Base-by-base conservation (phyloP, 345 rosid genomes). In the Eucalyptus pauciflora region DNA sequence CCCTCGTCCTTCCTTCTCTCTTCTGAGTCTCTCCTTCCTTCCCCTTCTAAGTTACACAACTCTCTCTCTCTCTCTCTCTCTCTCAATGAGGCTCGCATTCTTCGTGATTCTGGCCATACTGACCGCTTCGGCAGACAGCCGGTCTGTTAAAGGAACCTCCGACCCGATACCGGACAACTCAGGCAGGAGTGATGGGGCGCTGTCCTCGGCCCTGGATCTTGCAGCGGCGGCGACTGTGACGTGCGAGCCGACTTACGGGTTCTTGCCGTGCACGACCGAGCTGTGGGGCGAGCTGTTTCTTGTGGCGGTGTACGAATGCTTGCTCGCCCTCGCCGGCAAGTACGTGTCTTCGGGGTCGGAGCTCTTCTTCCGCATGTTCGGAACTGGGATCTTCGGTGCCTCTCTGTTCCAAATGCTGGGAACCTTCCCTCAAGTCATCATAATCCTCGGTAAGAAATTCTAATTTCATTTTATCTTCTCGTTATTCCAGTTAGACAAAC, bases 281-380 rank as follows among this genome's bases (percentile, higher is more conserved):
- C 71, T 94, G 4, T 94, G 95, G 96, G 96, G 94, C 13, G 81
- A 94, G 81, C 91, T 93, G 52, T 94, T 93, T 89, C 89, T 94
- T 10, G 17, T 94, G 60, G 86, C 91, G 33, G 90, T 93, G 6
- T 94, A 94, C 22, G 94, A 93, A 91, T 92, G 88, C 88, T 83
- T 94, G 91, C 88, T 93, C 13, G 88, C 91, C 16, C 91, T 90
- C 37, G 91, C 94, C 2, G 89, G 89, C 43, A 50, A 87, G 10
- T 92, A 89, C 56, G 87, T 93, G 49, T 9, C 93, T 2, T 86
- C 87, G 10, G 94, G 95, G 25, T 94, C 96, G 11, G 88, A 93
- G 22, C 91, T 94, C 33, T 93, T 94, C 91, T 92, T 94, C 29
- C 87, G 89, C 43, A 94, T 91, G 93, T 92, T 93, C 87, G 96